These are phyloP conservation scores for Yarrowia porcina DNA, from an alignment of 805 yeast species.

Conservation along the genomic window DNA sequence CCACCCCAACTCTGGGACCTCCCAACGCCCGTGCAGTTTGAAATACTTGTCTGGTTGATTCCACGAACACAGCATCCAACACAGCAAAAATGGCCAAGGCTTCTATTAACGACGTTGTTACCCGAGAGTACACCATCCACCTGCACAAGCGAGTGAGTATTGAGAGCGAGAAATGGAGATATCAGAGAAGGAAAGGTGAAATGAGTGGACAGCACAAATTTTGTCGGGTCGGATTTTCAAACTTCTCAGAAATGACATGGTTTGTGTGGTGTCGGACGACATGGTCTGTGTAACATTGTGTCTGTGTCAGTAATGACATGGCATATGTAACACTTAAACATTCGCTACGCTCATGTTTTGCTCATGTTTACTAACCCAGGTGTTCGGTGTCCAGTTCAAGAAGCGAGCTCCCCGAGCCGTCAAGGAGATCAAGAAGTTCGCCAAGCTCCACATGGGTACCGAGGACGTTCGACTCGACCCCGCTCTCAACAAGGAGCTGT, in stretches of 20 bases:
- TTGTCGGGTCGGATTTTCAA: too few species aligned
- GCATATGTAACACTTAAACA: too few species aligned
- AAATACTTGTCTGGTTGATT: conserved; percentile 18
- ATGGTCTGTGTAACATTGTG: neutral
- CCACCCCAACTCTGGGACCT: neutral
- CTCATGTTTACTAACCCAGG: conserved; percentile 48
- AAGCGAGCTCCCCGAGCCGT: conserved; percentile 99
- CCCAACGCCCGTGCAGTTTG: conserved; percentile 5
- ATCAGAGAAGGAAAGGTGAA: neutral
- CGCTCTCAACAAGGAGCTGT: conserved; percentile 94
- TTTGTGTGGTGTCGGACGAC: too few species aligned
- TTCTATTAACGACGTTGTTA: conserved; percentile 97
- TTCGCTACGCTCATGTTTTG: too few species aligned
- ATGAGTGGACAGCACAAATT: too few species aligned
- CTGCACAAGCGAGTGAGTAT: conserved; percentile 95
- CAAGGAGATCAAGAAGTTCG: conserved; percentile 98
- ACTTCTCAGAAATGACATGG: too few species aligned
- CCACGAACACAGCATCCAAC: conserved; percentile 26
- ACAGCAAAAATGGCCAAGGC: conserved; percentile 49
- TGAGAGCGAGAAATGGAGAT: neutral
- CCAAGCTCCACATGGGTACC: conserved; percentile 98
- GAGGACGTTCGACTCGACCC: conserved; percentile 99
- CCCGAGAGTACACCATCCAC: conserved; percentile 99
- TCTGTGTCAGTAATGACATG: neutral
- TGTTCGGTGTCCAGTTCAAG: conserved; percentile 98